Base-by-base conservation (phyloP, 192 early-diverging fungal species). In the Irineochytrium annulatum region DNA sequence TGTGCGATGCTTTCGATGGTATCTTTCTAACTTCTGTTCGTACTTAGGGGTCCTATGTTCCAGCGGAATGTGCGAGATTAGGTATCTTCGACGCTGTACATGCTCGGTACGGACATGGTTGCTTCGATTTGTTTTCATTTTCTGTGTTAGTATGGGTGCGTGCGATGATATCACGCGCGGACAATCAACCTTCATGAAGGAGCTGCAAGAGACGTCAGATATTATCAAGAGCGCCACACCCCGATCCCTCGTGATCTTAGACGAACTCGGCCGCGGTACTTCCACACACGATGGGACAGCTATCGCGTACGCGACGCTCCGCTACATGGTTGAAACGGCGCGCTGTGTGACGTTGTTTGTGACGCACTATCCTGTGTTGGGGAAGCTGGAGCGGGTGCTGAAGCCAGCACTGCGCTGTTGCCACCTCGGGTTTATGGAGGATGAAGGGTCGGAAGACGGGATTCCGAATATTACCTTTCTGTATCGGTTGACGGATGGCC, bases 241-340 rank as follows among this genome's bases (percentile, higher is more conserved):
- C 26, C 63, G 66, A 14, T 87, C 81, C 3, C 65, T 89, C 3
- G 84, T 89, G 17, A 87, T 91, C 29, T 64, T 90, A 24, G 90
- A 91, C 62, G 88, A 91, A 45, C 73, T 91, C n/a, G 90, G 90
- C 3, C 71, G 90, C 28, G 90, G 88, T 0, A 91, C 88, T 1
- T 81, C 79, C 26, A 91, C 90, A 2, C 72, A 85, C 41, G 90
- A 91, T 61, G 88, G 89, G 0, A 80, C 79, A 0, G 87, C 87
- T 0, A 87, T 90, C 26, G 90, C 87, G n/a, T 85, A 77, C 52
- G 83, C 86, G 0, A 77, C 82, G 0, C 58, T 89, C 22, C 43
- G 69, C 20, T 67, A 89, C 65, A 73, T 90, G 1, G 69, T 88
- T 8, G 32, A 45, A 17, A 55, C 71, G 17, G 71, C 85, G 14